Evolutionary conservation across 192 early-diverging fungal species (phyloP), one percentile per base, ranked within the genome.

Genomic region (Martensiomyces pterosporus): DNA sequence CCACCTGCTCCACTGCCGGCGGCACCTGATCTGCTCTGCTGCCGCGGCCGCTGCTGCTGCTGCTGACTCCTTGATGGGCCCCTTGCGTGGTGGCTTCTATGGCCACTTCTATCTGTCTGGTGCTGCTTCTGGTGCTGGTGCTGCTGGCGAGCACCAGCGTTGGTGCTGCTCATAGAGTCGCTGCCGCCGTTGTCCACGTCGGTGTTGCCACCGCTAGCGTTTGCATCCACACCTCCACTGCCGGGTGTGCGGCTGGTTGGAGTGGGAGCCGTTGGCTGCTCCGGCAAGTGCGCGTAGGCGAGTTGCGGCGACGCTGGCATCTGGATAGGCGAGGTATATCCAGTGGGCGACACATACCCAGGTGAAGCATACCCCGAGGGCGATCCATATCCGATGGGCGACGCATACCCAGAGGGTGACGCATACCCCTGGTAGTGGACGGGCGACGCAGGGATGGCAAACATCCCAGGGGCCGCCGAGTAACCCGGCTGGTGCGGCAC

Each of bases 291-390:
- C 40, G 49, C 34, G 10, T 58, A 66, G 2, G 40, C 52, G 33
- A 49, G 43, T 25, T 52, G 56, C 42, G 63, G 55, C 33, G 63
- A 66, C 19, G 48, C 39, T 7, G 59, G 29, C 36, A 64, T 47
- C 32, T 39, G 46, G 15, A 58, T 32, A n/a, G 55, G 52, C 34
- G 62, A 57, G 9, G 42, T 48, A 22, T 56, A 64, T 2, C 60
- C 60, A 18, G 9, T 35, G 0, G 60, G 40, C 2, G 60, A 50
- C 15, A 39, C 6, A 15, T 60, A 52, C 12, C 49, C 57, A 7
- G 27, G 53, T 23, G 50, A 55, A 3, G 39, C 25, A 29, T 55
- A 55, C 25, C 52, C 52, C 3, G 24, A 17, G 0, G 56, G 56
- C 22, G 60, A 61, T 9, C 32, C 49, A 21, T 49, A 58, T 2